These are phyloP conservation scores for Penicillium bovifimosum DNA, from an alignment of 495 filamentous ascomycete species.

Conservation along the genomic window DNA sequence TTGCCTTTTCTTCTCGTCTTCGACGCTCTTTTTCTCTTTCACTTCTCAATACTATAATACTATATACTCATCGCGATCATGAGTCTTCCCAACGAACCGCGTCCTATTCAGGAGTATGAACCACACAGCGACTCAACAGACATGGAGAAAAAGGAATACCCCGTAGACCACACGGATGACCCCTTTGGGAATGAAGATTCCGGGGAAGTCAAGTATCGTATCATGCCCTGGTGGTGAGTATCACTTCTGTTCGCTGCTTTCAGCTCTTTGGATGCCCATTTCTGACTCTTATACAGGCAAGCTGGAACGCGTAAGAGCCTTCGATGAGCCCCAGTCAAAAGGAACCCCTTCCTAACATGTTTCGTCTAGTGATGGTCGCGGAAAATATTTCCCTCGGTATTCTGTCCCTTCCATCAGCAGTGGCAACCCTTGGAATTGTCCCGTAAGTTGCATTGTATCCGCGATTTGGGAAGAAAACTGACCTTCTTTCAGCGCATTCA, in stretches of 20 bases:
- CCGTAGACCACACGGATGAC: conserved; percentile 16
- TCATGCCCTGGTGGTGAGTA: conserved; percentile 37
- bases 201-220: conserved; percentile 33
- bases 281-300: conserved; percentile 15
- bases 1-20: conserved; percentile 9
- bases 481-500: conserved; percentile 6
- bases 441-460: conserved; percentile 27
- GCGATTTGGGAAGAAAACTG: neutral
- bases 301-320: conserved; percentile 22
- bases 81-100: conserved; percentile 11
- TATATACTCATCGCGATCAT: conserved; percentile 5
- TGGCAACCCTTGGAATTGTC: conserved; percentile 54
- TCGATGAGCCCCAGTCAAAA: neutral
- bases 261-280: neutral
- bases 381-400: conserved; percentile 61
- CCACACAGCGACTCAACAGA: conserved; percentile 10
- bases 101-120: conserved; percentile 11
- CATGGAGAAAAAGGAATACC: conserved; percentile 15
- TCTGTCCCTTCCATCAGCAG: conserved; percentile 50
- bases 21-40: neutral
- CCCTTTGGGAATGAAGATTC: conserved; percentile 35
- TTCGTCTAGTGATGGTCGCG: conserved; percentile 48
- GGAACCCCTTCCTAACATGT: neutral
- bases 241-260: neutral
- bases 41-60: neutral